Conservation (phyloP, 2,329 filamentous ascomycete genomes). For the Zasmidium citrigriseum region DNA sequence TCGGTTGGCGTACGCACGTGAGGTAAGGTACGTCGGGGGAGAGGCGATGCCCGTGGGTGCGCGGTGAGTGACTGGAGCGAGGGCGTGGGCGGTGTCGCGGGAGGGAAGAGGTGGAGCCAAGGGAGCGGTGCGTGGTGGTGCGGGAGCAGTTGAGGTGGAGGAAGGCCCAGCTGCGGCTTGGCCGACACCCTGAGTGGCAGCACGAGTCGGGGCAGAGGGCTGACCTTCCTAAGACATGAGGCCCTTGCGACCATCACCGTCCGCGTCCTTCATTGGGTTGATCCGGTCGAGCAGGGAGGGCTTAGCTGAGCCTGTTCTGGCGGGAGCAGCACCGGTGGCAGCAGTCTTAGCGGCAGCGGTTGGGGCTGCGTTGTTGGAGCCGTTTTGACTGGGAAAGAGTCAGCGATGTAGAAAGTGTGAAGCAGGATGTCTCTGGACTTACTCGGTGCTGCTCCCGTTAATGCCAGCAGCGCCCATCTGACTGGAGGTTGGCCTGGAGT, state of each 20-base stretch:
- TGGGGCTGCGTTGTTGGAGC: neutral
- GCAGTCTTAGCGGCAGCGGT: neutral
- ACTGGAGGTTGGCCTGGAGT: neutral
- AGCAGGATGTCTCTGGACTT: neutral
- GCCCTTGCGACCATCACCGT: constrained; percentile 50
- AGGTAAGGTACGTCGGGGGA: neutral
- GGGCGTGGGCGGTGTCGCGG: neutral
- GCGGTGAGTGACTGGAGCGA: neutral
- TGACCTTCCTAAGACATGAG: neutral
- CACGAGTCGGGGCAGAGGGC: neutral
- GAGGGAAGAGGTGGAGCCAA: neutral
- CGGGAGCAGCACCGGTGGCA: neutral
- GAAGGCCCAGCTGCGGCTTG: neutral
- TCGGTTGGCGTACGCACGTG: neutral
- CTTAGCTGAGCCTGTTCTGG: constrained; percentile 11
- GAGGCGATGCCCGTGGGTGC: neutral
- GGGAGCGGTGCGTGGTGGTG: neutral
- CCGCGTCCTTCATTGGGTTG: constrained; percentile 56
- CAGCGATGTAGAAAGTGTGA: neutral
- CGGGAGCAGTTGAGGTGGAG: neutral
- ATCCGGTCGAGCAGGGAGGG: constrained; percentile 54
- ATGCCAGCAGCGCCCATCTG: neutral
- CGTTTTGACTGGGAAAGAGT: neutral
- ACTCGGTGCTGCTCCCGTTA: neutral
- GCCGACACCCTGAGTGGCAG: neutral